Percentiles rank a stretch among this genome's conserved stretches.
Conservation (phyloP, 1,284 basidiomycete genomes). For the Pseudozyma sp. region DNA sequence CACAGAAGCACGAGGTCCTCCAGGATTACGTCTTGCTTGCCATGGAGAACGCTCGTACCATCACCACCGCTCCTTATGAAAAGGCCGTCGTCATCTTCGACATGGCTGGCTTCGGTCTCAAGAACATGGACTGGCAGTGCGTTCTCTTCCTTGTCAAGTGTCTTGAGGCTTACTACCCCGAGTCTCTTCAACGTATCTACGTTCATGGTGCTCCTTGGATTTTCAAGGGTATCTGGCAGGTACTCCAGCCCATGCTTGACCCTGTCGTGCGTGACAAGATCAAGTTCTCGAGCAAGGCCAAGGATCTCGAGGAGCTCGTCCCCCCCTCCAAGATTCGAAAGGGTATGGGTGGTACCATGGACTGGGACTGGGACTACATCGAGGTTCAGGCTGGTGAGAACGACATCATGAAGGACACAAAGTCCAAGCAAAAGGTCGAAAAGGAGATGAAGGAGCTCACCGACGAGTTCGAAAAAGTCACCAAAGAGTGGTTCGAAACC, state of each 20-base stretch:
- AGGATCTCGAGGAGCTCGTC: slow-evolving; percentile 63
- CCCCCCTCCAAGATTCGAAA: slow-evolving; percentile 61
- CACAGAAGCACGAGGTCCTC: slow-evolving; percentile 67
- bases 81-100: slow-evolving; percentile 67
- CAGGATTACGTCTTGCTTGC: slow-evolving; percentile 68
- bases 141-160: slow-evolving; percentile 68
- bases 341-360: slow-evolving; percentile 68
- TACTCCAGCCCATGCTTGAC: slow-evolving; percentile 67
- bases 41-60: slow-evolving; percentile 64
- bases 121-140: slow-evolving; percentile 69
- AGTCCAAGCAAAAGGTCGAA: slow-evolving; percentile 59
- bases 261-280: slow-evolving; percentile 68
- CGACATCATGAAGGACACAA: slow-evolving; percentile 62
- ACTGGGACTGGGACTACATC: slow-evolving; percentile 69
- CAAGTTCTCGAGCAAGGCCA: slow-evolving; percentile 66
- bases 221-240: slow-evolving; percentile 69
- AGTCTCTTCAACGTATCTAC: slow-evolving; percentile 68
- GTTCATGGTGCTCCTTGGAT: slow-evolving; percentile 68
- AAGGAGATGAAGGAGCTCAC: slow-evolving; percentile 60
- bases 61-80: slow-evolving; percentile 66
- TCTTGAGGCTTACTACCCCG: slow-evolving; percentile 68
- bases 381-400: slow-evolving; percentile 67
- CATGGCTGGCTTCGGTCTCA: slow-evolving; percentile 68
- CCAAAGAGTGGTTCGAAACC: slow-evolving; percentile 59
- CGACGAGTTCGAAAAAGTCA: slow-evolving; percentile 59